Evolutionary conservation across 164 flowering plant species (phyloP).

Genomic region (Magnolia sinica): DNA sequence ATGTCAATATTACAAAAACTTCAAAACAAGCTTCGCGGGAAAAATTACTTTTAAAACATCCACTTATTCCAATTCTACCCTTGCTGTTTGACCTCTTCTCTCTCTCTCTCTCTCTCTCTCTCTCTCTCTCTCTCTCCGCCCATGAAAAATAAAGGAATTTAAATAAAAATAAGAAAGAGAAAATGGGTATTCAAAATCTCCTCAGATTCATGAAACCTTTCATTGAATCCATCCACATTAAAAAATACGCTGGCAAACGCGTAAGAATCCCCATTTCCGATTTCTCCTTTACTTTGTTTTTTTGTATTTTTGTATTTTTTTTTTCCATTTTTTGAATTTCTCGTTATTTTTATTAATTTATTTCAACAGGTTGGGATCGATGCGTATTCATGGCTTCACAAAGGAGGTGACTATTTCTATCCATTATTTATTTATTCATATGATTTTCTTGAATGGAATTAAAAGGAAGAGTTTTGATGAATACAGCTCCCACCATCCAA

Average conservation of each 20-base stretch:
- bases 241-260: slow-evolving; percentile 70
- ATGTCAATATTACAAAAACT: too few relatives aligned
- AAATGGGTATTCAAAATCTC: slow-evolving; percentile 81
- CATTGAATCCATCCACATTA: slow-evolving; percentile 55
- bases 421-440: too few relatives aligned
- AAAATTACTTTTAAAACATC: too few relatives aligned
- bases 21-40: too few relatives aligned
- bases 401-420: slow-evolving; percentile 57
- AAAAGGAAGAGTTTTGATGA: neutral
- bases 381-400: slow-evolving; percentile 93
- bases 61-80: too few relatives aligned
- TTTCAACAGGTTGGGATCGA: slow-evolving; percentile 74
- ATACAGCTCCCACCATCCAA: neutral
- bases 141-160: neutral
- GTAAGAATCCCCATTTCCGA: slow-evolving; percentile 24
- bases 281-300: neutral
- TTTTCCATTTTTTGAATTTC: neutral
- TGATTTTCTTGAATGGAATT: neutral
- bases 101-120: neutral
- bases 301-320: neutral
- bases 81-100: neutral
- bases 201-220: slow-evolving; percentile 82
- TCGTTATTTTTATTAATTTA: neutral
- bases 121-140: neutral
- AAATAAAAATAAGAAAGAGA: slow-evolving; percentile 3